Conservation (phyloP, 2,329 filamentous ascomycete species). For the Harringtonia aguacate region DNA sequence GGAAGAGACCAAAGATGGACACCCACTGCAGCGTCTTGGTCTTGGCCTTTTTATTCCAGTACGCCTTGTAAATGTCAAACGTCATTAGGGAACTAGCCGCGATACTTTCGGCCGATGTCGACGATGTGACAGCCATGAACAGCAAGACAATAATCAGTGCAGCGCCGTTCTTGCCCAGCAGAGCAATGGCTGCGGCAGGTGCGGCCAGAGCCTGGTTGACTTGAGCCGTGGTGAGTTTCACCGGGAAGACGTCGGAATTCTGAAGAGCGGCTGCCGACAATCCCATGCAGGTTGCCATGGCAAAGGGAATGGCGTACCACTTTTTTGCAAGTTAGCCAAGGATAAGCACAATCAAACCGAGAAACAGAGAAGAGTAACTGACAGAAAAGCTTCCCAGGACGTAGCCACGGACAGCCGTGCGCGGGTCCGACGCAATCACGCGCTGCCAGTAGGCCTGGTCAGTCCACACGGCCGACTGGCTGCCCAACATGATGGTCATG, state of each 20-base stretch:
- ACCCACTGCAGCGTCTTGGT: too few species aligned
- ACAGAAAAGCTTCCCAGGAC: constrained; percentile 18
- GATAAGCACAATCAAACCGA: too few species aligned
- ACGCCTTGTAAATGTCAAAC: constrained; percentile 28
- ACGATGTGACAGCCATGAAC: constrained; percentile 35
- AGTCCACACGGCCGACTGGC: constrained; percentile 37
- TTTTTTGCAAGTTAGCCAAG: too few species aligned
- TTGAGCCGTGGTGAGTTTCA: constrained; percentile 16
- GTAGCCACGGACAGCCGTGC: constrained; percentile 28
- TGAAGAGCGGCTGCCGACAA: constrained; percentile 22
- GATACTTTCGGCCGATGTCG: constrained; percentile 31
- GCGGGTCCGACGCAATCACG: constrained; percentile 27
- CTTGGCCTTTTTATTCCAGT: constrained; percentile 21
- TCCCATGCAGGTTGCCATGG: constrained; percentile 23
- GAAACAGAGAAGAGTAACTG: too few species aligned
- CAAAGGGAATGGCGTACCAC: constrained; percentile 25
- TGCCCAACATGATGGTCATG: constrained; percentile 36
- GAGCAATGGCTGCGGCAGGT: constrained; percentile 20
- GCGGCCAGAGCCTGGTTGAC: constrained; percentile 20
- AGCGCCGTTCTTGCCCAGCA: constrained; percentile 23
- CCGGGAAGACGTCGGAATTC: constrained; percentile 15
- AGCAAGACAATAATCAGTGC: constrained; percentile 26
- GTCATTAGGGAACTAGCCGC: constrained; percentile 25
- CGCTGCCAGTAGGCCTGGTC: constrained; percentile 44
- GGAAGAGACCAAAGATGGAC: constrained; percentile 22